These are phyloP conservation scores for Candida tibetensis DNA, from an alignment of 805 yeast genomes.

Conservation along the genomic window DNA sequence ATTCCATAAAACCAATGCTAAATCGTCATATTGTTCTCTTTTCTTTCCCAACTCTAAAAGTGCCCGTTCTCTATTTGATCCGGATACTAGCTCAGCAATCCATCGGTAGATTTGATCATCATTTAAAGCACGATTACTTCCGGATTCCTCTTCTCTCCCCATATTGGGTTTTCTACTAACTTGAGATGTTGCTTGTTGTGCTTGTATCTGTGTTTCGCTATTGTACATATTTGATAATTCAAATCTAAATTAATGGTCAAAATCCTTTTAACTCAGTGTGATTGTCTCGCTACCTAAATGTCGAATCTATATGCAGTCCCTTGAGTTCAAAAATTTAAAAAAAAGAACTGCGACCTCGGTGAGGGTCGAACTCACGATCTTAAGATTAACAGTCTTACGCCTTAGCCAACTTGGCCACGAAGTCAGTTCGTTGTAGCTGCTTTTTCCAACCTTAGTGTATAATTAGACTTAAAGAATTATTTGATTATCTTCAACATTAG, in stretches of 20 bases:
- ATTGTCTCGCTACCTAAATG: too few species aligned
- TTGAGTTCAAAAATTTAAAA: too few species aligned
- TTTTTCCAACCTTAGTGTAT: too few species aligned
- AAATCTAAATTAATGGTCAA: background rate
- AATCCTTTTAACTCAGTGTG: too few species aligned
- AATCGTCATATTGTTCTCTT: slow-evolving; percentile 90
- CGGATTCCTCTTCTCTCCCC: slow-evolving; percentile 2
- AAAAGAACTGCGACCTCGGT: slow-evolving; percentile 15
- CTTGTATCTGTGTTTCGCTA: slow-evolving; percentile 2
- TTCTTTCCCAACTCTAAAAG: slow-evolving; percentile 88
- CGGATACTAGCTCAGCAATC: slow-evolving; percentile 87
- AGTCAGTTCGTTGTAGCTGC: slow-evolving; percentile 13
- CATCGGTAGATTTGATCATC: slow-evolving; percentile 86
- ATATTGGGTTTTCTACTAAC: background rate
- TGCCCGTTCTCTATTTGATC: slow-evolving; percentile 91
- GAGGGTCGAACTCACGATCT: slow-evolving; percentile 20
- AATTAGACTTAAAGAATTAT: too few species aligned
- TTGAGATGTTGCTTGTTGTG: background rate
- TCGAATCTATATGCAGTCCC: too few species aligned
- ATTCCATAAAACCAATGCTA: slow-evolving; percentile 91
- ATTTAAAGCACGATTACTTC: slow-evolving; percentile 29
- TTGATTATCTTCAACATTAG: too few species aligned
- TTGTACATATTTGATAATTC: slow-evolving; percentile 5
- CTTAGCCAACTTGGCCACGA: slow-evolving; percentile 32
- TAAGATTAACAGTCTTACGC: slow-evolving; percentile 21